Evolutionary conservation across 2,329 filamentous ascomycete genomes (phyloP).

Genomic region (Cladosporium sp.): DNA sequence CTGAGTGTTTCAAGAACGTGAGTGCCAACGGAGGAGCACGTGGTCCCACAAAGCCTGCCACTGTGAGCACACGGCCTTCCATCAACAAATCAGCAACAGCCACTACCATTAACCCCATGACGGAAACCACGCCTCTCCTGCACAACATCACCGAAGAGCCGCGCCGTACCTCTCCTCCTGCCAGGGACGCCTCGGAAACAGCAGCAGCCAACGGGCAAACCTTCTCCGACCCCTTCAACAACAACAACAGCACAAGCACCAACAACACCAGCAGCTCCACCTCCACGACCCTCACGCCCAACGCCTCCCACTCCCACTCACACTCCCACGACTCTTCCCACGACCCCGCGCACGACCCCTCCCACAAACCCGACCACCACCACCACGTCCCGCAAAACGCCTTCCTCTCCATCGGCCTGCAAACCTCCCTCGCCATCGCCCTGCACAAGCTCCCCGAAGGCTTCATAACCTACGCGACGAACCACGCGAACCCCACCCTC

Average conservation of each 20-base stretch:
- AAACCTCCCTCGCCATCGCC: constrained; percentile 91
- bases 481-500: constrained; percentile 84
- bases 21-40: constrained; percentile 31
- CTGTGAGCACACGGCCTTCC: constrained; percentile 14
- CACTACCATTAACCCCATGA: constrained; percentile 12
- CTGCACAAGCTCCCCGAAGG: constrained; percentile 90
- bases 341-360: constrained; percentile 12
- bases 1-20: constrained; percentile 52
- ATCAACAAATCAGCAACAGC: constrained; percentile 20
- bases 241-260: neutral
- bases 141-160: constrained; percentile 3
- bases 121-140: constrained; percentile 11
- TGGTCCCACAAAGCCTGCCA: neutral
- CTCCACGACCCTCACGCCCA: neutral
- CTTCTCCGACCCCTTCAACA: neutral
- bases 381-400: constrained; percentile 94
- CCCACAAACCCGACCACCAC: constrained; percentile 53
- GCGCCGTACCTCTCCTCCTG: neutral
- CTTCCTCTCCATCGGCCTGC: constrained; percentile 89
- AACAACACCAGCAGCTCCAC: neutral
- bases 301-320: neutral
- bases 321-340: constrained; percentile 16
- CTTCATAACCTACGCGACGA: constrained; percentile 90
- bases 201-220: neutral
- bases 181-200: neutral